Percentiles rank a stretch among this genome's conserved stretches.
These are phyloP conservation scores for Scytalidium lignicola DNA, from an alignment of 2,329 filamentous ascomycete genomes.

Conservation along the genomic window DNA sequence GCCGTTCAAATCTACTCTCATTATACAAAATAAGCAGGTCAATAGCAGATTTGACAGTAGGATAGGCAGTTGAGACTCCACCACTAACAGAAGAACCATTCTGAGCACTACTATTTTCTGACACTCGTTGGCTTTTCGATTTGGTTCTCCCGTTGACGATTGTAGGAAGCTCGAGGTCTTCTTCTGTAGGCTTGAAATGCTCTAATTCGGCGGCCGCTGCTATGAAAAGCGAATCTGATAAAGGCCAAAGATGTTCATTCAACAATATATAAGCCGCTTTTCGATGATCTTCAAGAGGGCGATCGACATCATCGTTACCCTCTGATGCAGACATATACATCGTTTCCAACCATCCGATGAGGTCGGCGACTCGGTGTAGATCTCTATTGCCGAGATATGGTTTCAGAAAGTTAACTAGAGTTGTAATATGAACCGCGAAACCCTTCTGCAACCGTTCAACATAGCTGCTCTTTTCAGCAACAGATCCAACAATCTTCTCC, in stretches of 20 bases:
- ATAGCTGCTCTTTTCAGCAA: slow-evolving; percentile 12
- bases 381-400: slow-evolving; percentile 23
- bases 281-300: slow-evolving; percentile 14
- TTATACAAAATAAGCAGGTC: slow-evolving; percentile 59
- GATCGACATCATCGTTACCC: slow-evolving; percentile 17
- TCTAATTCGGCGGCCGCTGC: slow-evolving; percentile 25
- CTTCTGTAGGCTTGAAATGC: slow-evolving; percentile 22
- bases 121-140: background rate
- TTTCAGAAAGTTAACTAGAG: slow-evolving; percentile 19
- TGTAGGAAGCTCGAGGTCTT: slow-evolving; percentile 17
- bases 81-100: background rate
- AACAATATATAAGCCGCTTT: slow-evolving; percentile 21
- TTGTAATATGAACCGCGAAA: slow-evolving; percentile 21
- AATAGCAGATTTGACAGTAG: slow-evolving; percentile 52
- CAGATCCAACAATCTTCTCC: slow-evolving; percentile 18
- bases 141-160: background rate
- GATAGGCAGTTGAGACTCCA: slow-evolving; percentile 52
- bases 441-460: slow-evolving; percentile 23
- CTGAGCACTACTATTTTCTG: background rate
- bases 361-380: slow-evolving; percentile 19
- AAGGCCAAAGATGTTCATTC: slow-evolving; percentile 24
- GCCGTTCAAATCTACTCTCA: slow-evolving; percentile 25
- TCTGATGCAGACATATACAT: slow-evolving; percentile 22
- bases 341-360: slow-evolving; percentile 26
- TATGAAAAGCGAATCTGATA: slow-evolving; percentile 24